Percentiles rank a stretch among this genome's conserved stretches.
phyloP scores from a whole-genome alignment of 306 rosid genomes.

The Lupinus albus region DNA sequence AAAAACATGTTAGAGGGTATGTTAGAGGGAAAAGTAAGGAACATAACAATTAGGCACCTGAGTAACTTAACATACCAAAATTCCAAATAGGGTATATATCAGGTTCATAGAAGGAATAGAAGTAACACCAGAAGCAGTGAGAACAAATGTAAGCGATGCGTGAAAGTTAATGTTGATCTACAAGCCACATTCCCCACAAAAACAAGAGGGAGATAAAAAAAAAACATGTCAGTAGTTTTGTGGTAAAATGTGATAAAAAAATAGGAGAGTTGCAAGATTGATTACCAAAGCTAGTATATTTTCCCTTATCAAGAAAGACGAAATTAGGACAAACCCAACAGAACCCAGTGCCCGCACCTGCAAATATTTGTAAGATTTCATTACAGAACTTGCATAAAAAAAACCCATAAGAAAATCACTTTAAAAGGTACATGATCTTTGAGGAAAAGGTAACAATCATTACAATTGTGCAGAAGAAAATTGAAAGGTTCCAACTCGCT shows the following conservation, averaged over 20 bases:
- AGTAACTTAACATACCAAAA: constrained; percentile 57
- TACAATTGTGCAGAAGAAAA: constrained; percentile 85
- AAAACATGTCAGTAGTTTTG: constrained; percentile 1
- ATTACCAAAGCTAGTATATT: constrained; percentile 89
- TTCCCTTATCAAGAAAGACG: constrained; percentile 92
- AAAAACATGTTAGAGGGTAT: constrained; percentile 23
- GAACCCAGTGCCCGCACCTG: constrained; percentile 89
- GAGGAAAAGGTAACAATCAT: constrained; percentile 47
- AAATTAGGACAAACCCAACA: constrained; percentile 77
- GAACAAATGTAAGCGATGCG: constrained; percentile 82
- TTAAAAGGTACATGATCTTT: constrained; percentile 13
- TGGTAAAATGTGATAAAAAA: constrained; percentile 10
- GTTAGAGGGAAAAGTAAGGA: not conserved
- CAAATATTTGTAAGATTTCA: constrained; percentile 20
- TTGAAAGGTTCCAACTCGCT: constrained; percentile 77
- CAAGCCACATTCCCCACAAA: constrained; percentile 33
- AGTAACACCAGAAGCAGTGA: constrained; percentile 72
- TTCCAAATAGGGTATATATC: constrained; percentile 71
- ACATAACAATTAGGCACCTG: not conserved
- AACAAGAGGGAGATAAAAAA: constrained; percentile 20
- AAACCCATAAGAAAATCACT: constrained; percentile 24
- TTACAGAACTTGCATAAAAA: not conserved
- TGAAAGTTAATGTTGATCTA: constrained; percentile 95
- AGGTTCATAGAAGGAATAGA: constrained; percentile 75
- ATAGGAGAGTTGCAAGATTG: not conserved